Evolutionary conservation across 1,284 basidiomycete genomes (phyloP).

Genomic region (Amylostereum areolatum): DNA sequence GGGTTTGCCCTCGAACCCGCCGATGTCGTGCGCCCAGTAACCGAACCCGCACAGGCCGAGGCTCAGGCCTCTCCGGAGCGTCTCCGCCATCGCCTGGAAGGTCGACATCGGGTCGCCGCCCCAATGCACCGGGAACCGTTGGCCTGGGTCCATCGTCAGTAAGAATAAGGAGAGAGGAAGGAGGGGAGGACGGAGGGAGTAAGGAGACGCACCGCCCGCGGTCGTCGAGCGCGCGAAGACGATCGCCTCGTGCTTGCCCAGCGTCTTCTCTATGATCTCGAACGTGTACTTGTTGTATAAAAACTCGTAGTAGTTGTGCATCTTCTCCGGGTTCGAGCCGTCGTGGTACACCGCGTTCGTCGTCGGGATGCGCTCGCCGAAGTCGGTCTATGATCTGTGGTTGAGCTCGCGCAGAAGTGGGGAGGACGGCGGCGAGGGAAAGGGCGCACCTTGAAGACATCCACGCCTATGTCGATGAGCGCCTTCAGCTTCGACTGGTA

Average conservation of each 20-base stretch:
- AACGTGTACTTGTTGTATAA: slow-evolving; percentile 70
- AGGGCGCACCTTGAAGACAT: slow-evolving; percentile 60
- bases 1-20: slow-evolving; percentile 71
- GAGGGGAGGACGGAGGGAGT: slow-evolving; percentile 38
- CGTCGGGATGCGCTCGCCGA: slow-evolving; percentile 66
- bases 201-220: slow-evolving; percentile 67
- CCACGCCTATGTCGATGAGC: slow-evolving; percentile 67
- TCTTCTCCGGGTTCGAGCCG: slow-evolving; percentile 61
- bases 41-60: slow-evolving; percentile 65
- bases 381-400: slow-evolving; percentile 48
- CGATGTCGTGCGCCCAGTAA: slow-evolving; percentile 73
- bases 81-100: slow-evolving; percentile 74
- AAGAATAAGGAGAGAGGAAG: slow-evolving; percentile 11
- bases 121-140: slow-evolving; percentile 57
- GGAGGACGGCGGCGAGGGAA: slow-evolving; percentile 21
- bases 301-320: slow-evolving; percentile 63
- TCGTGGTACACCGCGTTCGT: slow-evolving; percentile 56
- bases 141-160: slow-evolving; percentile 13
- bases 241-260: slow-evolving; percentile 61
- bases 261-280: slow-evolving; percentile 47
- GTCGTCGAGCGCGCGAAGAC: slow-evolving; percentile 64
- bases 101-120: slow-evolving; percentile 75
- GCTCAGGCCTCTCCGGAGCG: slow-evolving; percentile 60
- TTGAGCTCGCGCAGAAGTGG: no score
- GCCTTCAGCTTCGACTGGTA: slow-evolving; percentile 53